A percentile compares a stretch with the other conserved stretches of the same genome.
Evolutionary conservation across 2,329 filamentous ascomycete species (phyloP).

Genomic region (Fonsecaea multimorphosa): DNA sequence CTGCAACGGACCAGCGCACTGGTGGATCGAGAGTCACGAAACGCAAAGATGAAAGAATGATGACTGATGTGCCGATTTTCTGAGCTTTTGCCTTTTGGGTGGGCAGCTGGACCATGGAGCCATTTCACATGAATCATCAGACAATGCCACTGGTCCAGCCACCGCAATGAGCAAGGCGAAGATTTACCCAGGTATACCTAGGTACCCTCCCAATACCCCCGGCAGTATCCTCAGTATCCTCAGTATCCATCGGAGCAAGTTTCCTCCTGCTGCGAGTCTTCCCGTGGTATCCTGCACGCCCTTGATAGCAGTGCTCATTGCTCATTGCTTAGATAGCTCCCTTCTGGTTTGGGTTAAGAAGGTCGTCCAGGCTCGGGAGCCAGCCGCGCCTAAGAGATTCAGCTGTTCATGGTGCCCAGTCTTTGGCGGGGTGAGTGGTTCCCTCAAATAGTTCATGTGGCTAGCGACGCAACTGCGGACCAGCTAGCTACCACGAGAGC

Average conservation of each 20-base stretch:
- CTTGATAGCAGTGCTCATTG: constrained; percentile 1
- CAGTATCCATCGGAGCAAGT: not conserved
- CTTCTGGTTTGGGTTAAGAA: constrained; percentile 9
- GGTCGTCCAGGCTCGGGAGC: not conserved
- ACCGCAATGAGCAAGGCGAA: not conserved
- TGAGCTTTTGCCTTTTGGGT: constrained; percentile 18
- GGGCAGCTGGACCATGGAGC: not conserved
- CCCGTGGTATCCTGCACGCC: constrained; percentile 1
- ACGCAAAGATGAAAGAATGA: constrained; percentile 15
- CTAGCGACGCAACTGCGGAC: constrained; percentile 12
- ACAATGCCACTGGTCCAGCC: constrained; percentile 6
- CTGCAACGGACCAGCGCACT: not conserved
- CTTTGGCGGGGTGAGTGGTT: constrained; percentile 4
- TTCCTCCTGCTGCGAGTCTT: not conserved
- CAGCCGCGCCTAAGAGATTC: constrained; percentile 11
- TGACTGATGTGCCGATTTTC: constrained; percentile 18
- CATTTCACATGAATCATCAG: constrained; percentile 9
- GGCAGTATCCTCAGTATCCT: not conserved
- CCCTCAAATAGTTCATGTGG: constrained; percentile 20
- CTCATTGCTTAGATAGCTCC: constrained; percentile 17
- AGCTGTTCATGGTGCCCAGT: not conserved
- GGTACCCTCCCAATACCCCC: not conserved
- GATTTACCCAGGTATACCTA: not conserved
- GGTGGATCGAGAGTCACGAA: not conserved
- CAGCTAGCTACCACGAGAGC: constrained; percentile 4